Base-by-base conservation (phyloP, 2,329 filamentous ascomycete genomes). In the Curvularia verruculosa region DNA sequence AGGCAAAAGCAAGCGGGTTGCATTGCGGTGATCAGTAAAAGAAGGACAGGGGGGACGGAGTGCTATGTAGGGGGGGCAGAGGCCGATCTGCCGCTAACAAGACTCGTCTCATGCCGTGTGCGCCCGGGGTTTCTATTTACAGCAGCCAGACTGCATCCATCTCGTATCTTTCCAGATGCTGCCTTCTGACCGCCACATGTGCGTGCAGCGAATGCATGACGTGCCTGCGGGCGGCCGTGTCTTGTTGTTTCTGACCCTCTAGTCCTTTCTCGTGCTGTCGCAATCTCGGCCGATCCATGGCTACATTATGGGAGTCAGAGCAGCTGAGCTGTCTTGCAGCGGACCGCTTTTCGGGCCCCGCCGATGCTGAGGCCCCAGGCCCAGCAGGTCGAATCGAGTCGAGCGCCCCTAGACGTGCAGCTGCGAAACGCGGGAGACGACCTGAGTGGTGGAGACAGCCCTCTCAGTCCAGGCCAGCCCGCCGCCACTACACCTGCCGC, bases 301-400 rank as follows among this genome's bases (percentile, higher is more conserved):
- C n/a, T n/a, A n/a, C n/a, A n/a, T n/a, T n/a, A n/a, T n/a, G n/a
- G n/a, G n/a, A n/a, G n/a, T n/a, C n/a, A 44, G 15, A 24, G 53
- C n/a, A 51, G 58, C 54, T 51, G 46, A 57, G 49, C 47, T 54
- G 49, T 52, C 29, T 54, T 45, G 46, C 36, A 24, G 49, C 50
- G 43, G 54, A 56, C 54, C 54, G 44, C 49, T 12, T 53, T 28
- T 57, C 24, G 44, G 54, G 49, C 49, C 49, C 49, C 19, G 43
- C 45, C 54, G 34, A 43, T 21, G 29, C 37, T 49, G 44, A 44
- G 28, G 44, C 52, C 47, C n/a, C n/a, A n/a, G n/a, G n/a, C n/a
- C n/a, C n/a, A n/a, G n/a, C n/a, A n/a, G n/a, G n/a, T n/a, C n/a
- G n/a, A n/a, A 24, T 29, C 31, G 41, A 49, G 28, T 29, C 34